Evolutionary conservation across 306 rosid species (phyloP).

Genomic region (Vigna mungo): DNA sequence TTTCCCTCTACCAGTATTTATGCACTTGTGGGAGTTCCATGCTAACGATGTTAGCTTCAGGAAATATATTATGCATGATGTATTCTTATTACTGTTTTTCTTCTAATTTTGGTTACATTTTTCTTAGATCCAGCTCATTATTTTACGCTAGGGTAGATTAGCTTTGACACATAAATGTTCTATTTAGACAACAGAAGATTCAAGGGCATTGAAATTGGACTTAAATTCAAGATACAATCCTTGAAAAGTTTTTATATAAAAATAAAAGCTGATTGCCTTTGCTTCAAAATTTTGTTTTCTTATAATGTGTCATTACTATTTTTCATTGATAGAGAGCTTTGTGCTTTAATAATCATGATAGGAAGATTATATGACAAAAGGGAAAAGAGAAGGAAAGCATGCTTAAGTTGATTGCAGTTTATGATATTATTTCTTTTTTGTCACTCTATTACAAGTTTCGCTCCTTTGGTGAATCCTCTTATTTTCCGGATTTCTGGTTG

Average conservation of each 20-base stretch:
- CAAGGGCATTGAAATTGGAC: slow-evolving; percentile 1
- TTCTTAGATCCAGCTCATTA: neutral
- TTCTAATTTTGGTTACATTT: slow-evolving; percentile 1
- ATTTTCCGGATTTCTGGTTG: neutral
- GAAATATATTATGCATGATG: neutral
- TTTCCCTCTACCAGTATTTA: neutral
- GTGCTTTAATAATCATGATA: neutral
- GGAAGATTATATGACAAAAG: neutral
- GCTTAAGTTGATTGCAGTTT: neutral
- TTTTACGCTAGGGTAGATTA: neutral
- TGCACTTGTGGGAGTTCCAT: neutral
- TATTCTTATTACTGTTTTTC: slow-evolving; percentile 1
- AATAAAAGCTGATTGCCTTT: neutral
- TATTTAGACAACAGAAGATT: neutral
- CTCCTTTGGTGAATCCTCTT: slow-evolving; percentile 20
- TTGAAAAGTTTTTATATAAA: neutral
- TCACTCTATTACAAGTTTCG: slow-evolving; percentile 6
- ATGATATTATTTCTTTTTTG: slow-evolving; percentile 12
- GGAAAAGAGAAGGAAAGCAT: slow-evolving; percentile 2
- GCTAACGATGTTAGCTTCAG: neutral
- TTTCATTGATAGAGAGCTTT: slow-evolving; percentile 8
- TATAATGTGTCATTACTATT: neutral
- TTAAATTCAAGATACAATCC: slow-evolving; percentile 16
- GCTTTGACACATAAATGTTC: neutral
- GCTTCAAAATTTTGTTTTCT: neutral